Evolutionary conservation across 75 land plant species (phyloP).

Genomic region (Isoetes taiwanensis): DNA sequence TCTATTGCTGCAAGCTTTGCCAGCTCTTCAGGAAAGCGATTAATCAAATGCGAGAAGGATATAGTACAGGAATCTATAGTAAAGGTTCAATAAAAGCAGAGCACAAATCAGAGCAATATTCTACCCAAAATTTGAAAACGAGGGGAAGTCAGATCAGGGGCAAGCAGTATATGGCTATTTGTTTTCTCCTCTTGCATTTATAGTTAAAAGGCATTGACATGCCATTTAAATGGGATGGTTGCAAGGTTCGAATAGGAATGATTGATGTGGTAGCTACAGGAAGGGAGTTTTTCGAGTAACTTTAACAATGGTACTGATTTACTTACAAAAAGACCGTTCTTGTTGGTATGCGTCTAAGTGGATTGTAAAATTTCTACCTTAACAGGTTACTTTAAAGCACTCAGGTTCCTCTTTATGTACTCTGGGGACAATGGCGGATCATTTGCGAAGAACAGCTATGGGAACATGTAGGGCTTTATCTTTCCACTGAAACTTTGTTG

Average conservation of each 20-base stretch:
- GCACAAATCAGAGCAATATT: constrained; percentile 82
- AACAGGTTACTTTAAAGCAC: constrained; percentile 85
- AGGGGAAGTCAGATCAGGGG: constrained; percentile 98
- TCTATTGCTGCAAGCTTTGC: too few relatives aligned
- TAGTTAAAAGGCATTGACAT: too few relatives aligned
- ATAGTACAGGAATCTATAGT: too few relatives aligned
- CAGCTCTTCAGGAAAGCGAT: too few relatives aligned
- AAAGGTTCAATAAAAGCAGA: too few relatives aligned
- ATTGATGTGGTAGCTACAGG: constrained; percentile 79
- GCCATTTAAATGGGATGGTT: too few relatives aligned
- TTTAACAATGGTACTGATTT: neutral
- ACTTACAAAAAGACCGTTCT: too few relatives aligned
- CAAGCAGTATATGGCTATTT: too few relatives aligned
- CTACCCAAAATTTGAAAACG: constrained; percentile 97
- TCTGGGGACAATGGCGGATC: constrained; percentile 91
- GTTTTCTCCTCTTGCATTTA: too few relatives aligned
- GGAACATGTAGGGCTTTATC: constrained; percentile 96
- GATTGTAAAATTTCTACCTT: neutral
- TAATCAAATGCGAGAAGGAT: too few relatives aligned
- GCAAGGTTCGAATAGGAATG: constrained; percentile 74
- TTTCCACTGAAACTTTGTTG: too few relatives aligned
- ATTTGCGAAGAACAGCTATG: constrained; percentile 95
- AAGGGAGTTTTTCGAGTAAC: constrained; percentile 76
- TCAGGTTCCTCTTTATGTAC: constrained; percentile 99
- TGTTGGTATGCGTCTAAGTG: neutral